Conservation (phyloP, 805 yeast genomes). For the Kodamaea hsintzibuensis region DNA sequence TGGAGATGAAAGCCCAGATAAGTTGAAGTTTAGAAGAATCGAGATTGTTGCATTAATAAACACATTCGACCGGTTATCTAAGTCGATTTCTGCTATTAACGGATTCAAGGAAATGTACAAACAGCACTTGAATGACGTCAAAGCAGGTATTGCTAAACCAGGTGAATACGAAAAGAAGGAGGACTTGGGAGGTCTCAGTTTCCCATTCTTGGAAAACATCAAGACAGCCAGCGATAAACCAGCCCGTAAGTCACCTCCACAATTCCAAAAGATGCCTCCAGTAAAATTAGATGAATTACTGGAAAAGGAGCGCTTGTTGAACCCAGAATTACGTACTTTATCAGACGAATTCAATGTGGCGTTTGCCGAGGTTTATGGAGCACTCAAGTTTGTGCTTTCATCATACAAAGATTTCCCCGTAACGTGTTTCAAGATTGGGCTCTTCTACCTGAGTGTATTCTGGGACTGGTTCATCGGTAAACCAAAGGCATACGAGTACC, state of each 20-base stretch:
- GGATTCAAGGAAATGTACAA: slow-evolving; percentile 63
- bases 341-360: slow-evolving; percentile 53
- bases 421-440: slow-evolving; percentile 49
- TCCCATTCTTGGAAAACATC: slow-evolving; percentile 32
- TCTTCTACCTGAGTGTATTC: slow-evolving; percentile 51
- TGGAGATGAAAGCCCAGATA: slow-evolving; percentile 52
- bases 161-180: slow-evolving; percentile 41
- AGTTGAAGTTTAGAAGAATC: slow-evolving; percentile 65
- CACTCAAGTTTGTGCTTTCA: slow-evolving; percentile 59
- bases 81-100: slow-evolving; percentile 73
- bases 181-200: slow-evolving; percentile 32
- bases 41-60: slow-evolving; percentile 90
- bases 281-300: slow-evolving; percentile 8
- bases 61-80: slow-evolving; percentile 89
- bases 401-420: slow-evolving; percentile 75
- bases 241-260: neutral
- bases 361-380: slow-evolving; percentile 52
- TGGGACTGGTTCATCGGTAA: slow-evolving; percentile 83
- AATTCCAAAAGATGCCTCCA: slow-evolving; percentile 7
- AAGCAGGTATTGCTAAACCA: slow-evolving; percentile 37
- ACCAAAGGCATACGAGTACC: slow-evolving; percentile 14
- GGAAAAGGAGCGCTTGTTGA: neutral
- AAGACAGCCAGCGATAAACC: neutral
- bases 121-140: slow-evolving; percentile 41
- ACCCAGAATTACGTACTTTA: slow-evolving; percentile 14